Evolutionary conservation across 352 stramenopile genomes (phyloP), one percentile per base, ranked within the genome.

Genomic region (Saprolegnia parasitica): DNA sequence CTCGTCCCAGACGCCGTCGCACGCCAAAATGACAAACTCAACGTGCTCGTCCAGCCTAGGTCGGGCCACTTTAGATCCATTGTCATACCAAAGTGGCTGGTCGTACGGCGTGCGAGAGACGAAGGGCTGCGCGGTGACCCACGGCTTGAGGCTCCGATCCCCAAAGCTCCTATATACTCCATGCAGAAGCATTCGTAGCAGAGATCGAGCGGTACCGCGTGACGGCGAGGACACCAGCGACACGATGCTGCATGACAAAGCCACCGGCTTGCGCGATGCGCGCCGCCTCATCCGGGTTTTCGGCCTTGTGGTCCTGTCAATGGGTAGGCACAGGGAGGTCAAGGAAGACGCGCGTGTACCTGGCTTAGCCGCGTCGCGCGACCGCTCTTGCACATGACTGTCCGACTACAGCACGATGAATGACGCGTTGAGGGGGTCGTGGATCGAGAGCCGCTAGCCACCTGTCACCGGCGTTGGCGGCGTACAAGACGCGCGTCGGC

Each of bases 1-100:
- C 52, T 88, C 81, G 75, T 94, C 84, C 86, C 86, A 94, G 0
- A 94, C 68, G 23, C 86, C 86, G 65, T 94, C 86, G 66, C 86
- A 94, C 70, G 83, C 86, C 56, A 94, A 71, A 21, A 94, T 76
- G 13, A 92, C 54, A 55, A 94, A 89, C 4, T 80, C 76, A 71
- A 80, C 87, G 63, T 90, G 78, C 3, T 66, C 29, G 15, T 77
- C 73, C 6, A 93, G 61, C 24, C 85, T 92, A 45, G 3, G 18
- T n/a, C 42, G 8, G 5, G 47, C 23, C 10, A 57, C 20, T 15
- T 46, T 42, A 2, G 40, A 49, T 20, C 21, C 16, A 45, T 32
- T 21, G 11, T n/a, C n/a, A n/a, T n/a, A n/a, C n/a, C n/a, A n/a
- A n/a, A n/a, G n/a, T 56, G 18, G 50, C 4, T 47, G 20, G 26